Evolutionary conservation across 805 yeast species (phyloP).

Genomic region (Monosporozyma yasuniensis): DNA sequence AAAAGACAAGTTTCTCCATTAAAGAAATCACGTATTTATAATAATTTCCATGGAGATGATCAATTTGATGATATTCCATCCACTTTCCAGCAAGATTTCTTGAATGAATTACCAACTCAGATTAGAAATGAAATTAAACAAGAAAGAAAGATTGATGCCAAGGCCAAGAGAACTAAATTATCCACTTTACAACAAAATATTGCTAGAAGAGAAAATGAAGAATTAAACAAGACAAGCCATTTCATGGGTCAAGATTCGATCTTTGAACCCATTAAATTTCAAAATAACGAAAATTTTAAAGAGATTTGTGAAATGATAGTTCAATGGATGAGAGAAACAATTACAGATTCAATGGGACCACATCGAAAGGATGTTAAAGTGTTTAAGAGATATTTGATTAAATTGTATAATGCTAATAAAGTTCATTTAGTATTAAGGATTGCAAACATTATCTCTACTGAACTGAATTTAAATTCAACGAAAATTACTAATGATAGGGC

Average conservation of each 20-base stretch:
- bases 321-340: slow-evolving; percentile 33
- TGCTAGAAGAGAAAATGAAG: slow-evolving; percentile 9
- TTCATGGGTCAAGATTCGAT: slow-evolving; percentile 16
- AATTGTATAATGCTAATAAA: slow-evolving; percentile 23
- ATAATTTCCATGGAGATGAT: background rate
- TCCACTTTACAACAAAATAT: slow-evolving; percentile 12
- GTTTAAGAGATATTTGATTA: slow-evolving; percentile 30
- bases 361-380: slow-evolving; percentile 33
- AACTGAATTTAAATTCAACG: slow-evolving; percentile 12
- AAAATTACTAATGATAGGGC: background rate
- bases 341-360: slow-evolving; percentile 28
- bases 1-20: slow-evolving; percentile 1
- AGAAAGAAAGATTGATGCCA: slow-evolving; percentile 35
- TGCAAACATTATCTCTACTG: slow-evolving; percentile 16
- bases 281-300: slow-evolving; percentile 26
- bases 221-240: slow-evolving; percentile 11
- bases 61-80: slow-evolving; percentile 1
- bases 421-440: slow-evolving; percentile 20
- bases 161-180: slow-evolving; percentile 16
- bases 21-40: slow-evolving; percentile 1
- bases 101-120: slow-evolving; percentile 55
- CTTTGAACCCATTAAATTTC: slow-evolving; percentile 29
- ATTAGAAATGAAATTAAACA: slow-evolving; percentile 52
- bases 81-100: slow-evolving; percentile 47
- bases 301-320: slow-evolving; percentile 30